Percentiles rank a stretch among this genome's conserved stretches.
These are phyloP conservation scores for Jacaranda copaia DNA, from an alignment of 257 asterid species.

Conservation along the genomic window DNA sequence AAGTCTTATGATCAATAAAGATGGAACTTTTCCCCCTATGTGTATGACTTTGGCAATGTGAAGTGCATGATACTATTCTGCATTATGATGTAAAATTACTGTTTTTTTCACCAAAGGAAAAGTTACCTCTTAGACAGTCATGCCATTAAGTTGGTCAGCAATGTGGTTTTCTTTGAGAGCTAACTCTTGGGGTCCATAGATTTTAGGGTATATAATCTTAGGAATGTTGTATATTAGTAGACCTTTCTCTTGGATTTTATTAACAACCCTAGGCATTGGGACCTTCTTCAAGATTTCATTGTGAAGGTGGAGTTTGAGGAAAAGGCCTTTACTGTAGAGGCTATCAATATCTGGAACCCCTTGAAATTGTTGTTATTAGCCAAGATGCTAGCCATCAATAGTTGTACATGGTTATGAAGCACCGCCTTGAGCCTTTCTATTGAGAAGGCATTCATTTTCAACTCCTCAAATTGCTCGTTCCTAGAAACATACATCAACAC, in stretches of 20 bases:
- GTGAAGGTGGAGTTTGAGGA: conserved; percentile 79
- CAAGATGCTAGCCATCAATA: conserved; percentile 79
- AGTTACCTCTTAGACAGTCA: conserved; percentile 84
- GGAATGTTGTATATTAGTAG: conserved; percentile 85
- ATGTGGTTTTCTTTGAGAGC: conserved; percentile 88
- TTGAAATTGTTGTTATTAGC: conserved; percentile 80
- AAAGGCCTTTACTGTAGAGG: conserved; percentile 86
- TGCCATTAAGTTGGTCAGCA: conserved; percentile 76
- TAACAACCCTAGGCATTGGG: conserved; percentile 73
- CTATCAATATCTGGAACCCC: conserved; percentile 86
- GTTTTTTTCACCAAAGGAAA: neutral
- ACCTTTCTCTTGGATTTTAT: conserved; percentile 77
- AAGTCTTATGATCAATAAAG: neutral
- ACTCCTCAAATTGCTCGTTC: conserved; percentile 96
- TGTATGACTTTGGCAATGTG: conserved; percentile 12
- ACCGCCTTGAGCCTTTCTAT: conserved; percentile 89
- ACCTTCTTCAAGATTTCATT: conserved; percentile 77
- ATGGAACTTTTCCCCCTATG: neutral
- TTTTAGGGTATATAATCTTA: conserved; percentile 72
- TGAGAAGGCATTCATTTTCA: conserved; percentile 78
- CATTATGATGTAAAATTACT: neutral
- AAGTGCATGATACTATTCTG: neutral
- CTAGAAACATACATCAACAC: conserved; percentile 89
- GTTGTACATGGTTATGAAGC: conserved; percentile 84
- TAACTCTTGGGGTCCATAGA: conserved; percentile 81